Percentiles rank a stretch among this genome's conserved stretches.
Conservation (phyloP, 1,139 yeast genomes). For the Pichia sp. region DNA sequence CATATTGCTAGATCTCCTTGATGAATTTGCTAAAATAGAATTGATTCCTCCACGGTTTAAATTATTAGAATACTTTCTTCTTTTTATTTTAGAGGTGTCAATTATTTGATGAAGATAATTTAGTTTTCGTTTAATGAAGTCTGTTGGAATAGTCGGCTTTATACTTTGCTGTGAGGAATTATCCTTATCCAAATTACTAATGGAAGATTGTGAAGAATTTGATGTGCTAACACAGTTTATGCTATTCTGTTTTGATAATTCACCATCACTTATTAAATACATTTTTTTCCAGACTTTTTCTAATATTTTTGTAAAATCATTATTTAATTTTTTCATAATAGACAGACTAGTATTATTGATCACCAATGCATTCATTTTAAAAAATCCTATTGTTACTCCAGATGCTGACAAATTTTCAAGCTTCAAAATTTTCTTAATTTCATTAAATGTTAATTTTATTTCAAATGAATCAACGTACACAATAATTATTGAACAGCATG, state of each 20-base stretch:
- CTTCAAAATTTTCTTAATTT: conserved; percentile 6
- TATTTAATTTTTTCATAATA: conserved; percentile 1
- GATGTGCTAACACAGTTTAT: conserved; percentile 3
- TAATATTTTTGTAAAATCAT: conserved; percentile 6
- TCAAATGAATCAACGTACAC: conserved; percentile 14
- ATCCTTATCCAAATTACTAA: background rate
- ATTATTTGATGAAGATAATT: conserved; percentile 3
- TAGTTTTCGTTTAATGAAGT: background rate
- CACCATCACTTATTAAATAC: background rate
- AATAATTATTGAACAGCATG: conserved; percentile 18
- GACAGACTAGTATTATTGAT: background rate
- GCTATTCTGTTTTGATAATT: background rate
- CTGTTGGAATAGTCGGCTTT: background rate
- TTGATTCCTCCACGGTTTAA: background rate
- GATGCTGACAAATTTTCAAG: conserved; percentile 1
- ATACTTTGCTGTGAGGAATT: background rate
- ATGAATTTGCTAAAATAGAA: background rate
- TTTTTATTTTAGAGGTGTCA: conserved; percentile 2
- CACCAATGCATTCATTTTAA: background rate
- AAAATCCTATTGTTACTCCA: conserved; percentile 12
- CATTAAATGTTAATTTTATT: conserved; percentile 1
- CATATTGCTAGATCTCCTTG: background rate
- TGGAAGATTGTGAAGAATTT: too few species aligned
- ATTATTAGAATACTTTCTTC: conserved; percentile 2
- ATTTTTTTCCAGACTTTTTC: conserved; percentile 9